These are phyloP conservation scores for Chaetomium fimeti DNA, from an alignment of 495 filamentous ascomycete genomes.

Conservation along the genomic window DNA sequence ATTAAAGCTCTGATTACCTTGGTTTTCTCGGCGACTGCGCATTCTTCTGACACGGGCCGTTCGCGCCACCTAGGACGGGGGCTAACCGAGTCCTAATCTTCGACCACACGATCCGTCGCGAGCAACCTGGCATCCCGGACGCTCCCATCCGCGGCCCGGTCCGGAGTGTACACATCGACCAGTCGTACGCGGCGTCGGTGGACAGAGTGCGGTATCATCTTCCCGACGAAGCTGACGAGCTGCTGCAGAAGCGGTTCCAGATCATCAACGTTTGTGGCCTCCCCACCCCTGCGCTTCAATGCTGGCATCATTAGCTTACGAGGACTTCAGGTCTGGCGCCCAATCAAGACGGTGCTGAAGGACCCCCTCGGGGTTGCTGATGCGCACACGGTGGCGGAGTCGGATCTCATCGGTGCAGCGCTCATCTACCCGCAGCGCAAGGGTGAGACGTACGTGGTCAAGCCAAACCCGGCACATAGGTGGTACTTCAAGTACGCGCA, in stretches of 20 bases:
- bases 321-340: constrained; percentile 57
- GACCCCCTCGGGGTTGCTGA: constrained; percentile 65
- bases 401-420: constrained; percentile 65
- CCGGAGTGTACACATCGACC: constrained; percentile 69
- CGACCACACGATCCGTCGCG: constrained; percentile 69
- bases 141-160: constrained; percentile 57
- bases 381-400: constrained; percentile 57
- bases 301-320: neutral
- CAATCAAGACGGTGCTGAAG: constrained; percentile 61
- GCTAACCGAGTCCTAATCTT: constrained; percentile 68
- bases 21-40: constrained; percentile 47
- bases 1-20: neutral
- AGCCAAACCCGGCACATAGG: constrained; percentile 54
- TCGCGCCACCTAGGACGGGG: constrained; percentile 50
- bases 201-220: constrained; percentile 61
- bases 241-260: constrained; percentile 64
- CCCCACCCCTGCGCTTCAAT: neutral
- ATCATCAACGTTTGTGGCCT: constrained; percentile 61
- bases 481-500: constrained; percentile 81
- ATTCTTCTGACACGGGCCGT: constrained; percentile 30
- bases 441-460: constrained; percentile 71
- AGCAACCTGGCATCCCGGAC: neutral
- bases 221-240: constrained; percentile 58
- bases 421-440: constrained; percentile 71
- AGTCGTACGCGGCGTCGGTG: constrained; percentile 59